Evolutionary conservation across 2,329 filamentous ascomycete species (phyloP).

Genomic region (Pseudocercospora musae): DNA sequence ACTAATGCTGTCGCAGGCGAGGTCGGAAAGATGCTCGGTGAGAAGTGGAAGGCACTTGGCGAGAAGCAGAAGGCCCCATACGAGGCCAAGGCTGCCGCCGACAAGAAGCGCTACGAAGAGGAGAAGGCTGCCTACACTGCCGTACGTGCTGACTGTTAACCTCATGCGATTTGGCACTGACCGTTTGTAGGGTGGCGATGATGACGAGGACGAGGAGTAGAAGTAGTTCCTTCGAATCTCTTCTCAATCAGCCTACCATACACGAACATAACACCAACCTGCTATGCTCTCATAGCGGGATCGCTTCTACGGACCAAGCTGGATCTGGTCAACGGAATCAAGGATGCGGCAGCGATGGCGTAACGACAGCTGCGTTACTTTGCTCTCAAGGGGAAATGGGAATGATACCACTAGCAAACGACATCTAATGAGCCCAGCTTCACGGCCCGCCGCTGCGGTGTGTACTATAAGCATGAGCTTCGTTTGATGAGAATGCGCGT

Average conservation of each 20-base stretch:
- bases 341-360: slow-evolving; percentile 12
- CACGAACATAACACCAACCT: neutral
- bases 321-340: slow-evolving; percentile 8
- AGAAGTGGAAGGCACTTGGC: slow-evolving; percentile 96
- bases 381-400: slow-evolving; percentile 18
- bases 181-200: slow-evolving; percentile 32
- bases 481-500: neutral
- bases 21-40: slow-evolving; percentile 96
- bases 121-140: slow-evolving; percentile 88
- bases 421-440: slow-evolving; percentile 14
- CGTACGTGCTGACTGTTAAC: slow-evolving; percentile 49
- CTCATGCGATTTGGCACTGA: slow-evolving; percentile 16
- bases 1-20: slow-evolving; percentile 57
- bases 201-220: slow-evolving; percentile 40
- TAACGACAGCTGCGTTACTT: slow-evolving; percentile 19
- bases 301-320: slow-evolving; percentile 6
- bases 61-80: slow-evolving; percentile 92
- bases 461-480: slow-evolving; percentile 21
- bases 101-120: slow-evolving; percentile 99
- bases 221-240: neutral
- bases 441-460: slow-evolving; percentile 14
- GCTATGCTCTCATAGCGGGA: slow-evolving; percentile 8
- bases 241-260: neutral
- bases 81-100: slow-evolving; percentile 90
- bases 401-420: slow-evolving; percentile 22